A percentile compares a stretch with the other conserved stretches of the same genome.
Evolutionary conservation across 495 filamentous ascomycete genomes (phyloP).

Genomic region (Sphaerosporella brunnea): DNA sequence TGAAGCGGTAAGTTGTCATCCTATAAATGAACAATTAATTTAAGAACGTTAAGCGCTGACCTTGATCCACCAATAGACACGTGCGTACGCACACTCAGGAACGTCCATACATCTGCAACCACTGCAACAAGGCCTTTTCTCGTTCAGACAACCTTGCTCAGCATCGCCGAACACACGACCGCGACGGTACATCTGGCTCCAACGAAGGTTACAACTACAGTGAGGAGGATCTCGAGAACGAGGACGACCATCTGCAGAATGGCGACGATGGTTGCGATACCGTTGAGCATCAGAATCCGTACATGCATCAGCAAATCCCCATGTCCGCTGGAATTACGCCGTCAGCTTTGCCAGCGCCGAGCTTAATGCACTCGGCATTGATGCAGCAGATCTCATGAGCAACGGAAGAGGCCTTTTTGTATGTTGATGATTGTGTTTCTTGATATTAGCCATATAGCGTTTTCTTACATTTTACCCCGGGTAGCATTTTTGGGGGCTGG

Average conservation of each 20-base stretch:
- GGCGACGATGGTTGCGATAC: constrained; percentile 38
- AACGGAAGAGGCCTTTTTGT: background rate
- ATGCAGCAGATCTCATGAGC: constrained; percentile 26
- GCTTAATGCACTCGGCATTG: constrained; percentile 28
- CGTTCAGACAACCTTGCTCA: constrained; percentile 96
- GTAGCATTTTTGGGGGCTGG: constrained; percentile 24
- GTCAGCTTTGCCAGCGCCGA: constrained; percentile 30
- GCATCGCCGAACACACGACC: constrained; percentile 93
- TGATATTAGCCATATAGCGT: constrained; percentile 27
- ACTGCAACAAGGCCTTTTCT: constrained; percentile 97
- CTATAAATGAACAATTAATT: background rate
- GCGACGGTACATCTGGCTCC: constrained; percentile 32
- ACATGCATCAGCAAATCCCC: constrained; percentile 31
- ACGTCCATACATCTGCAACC: constrained; percentile 87
- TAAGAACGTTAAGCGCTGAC: background rate
- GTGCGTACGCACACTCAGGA: constrained; percentile 99
- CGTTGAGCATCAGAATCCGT: constrained; percentile 15
- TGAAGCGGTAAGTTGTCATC: constrained; percentile 66
- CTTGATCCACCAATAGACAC: no score
- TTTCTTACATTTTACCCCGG: constrained; percentile 32
- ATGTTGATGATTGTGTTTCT: constrained; percentile 23
- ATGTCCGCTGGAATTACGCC: constrained; percentile 30
- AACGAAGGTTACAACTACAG: constrained; percentile 23
- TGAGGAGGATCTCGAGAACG: constrained; percentile 30
- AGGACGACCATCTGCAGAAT: constrained; percentile 37